These are phyloP conservation scores for Cladosporium sp. DNA, from an alignment of 2,329 filamentous ascomycete genomes.

Conservation along the genomic window DNA sequence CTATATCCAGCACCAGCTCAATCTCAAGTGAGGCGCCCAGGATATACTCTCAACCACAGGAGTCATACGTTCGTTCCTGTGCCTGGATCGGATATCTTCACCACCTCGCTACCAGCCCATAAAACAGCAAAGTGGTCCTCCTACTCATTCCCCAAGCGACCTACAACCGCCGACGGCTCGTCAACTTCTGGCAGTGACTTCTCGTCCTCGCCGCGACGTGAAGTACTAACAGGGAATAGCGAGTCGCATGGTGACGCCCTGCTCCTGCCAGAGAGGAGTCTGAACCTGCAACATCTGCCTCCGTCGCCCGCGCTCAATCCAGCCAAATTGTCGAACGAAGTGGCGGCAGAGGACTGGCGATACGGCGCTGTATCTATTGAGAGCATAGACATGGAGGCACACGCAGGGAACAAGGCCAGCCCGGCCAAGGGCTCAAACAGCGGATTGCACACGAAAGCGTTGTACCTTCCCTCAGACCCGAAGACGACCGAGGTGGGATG, in stretches of 20 bases:
- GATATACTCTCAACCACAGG: neutral
- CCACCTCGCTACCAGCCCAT: slow-evolving; percentile 38
- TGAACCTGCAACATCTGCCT: slow-evolving; percentile 31
- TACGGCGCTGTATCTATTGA: slow-evolving; percentile 74
- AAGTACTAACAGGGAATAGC: slow-evolving; percentile 8
- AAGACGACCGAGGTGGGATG: slow-evolving; percentile 74
- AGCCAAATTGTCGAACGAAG: slow-evolving; percentile 38
- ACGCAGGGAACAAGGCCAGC: slow-evolving; percentile 31
- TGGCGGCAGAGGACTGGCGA: slow-evolving; percentile 64
- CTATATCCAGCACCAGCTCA: slow-evolving; percentile 40
- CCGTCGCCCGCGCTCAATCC: slow-evolving; percentile 28
- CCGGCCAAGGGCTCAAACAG: slow-evolving; percentile 46
- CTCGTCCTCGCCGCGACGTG: slow-evolving; percentile 10
- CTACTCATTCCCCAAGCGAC: slow-evolving; percentile 12
- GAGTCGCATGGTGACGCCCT: slow-evolving; percentile 32
- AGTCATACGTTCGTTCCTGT: slow-evolving; percentile 33
- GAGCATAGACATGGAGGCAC: slow-evolving; percentile 65
- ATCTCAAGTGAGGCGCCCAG: neutral
- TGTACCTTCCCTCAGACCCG: slow-evolving; percentile 64
- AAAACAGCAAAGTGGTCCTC: slow-evolving; percentile 34
- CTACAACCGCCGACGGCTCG: slow-evolving; percentile 4
- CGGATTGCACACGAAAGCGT: slow-evolving; percentile 75
- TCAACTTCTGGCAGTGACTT: slow-evolving; percentile 1
- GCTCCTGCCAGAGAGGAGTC: slow-evolving; percentile 29
- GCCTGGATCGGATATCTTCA: slow-evolving; percentile 41